These are phyloP conservation scores for Dipodascopsis tothii DNA, from an alignment of 805 yeast genomes.

Conservation along the genomic window DNA sequence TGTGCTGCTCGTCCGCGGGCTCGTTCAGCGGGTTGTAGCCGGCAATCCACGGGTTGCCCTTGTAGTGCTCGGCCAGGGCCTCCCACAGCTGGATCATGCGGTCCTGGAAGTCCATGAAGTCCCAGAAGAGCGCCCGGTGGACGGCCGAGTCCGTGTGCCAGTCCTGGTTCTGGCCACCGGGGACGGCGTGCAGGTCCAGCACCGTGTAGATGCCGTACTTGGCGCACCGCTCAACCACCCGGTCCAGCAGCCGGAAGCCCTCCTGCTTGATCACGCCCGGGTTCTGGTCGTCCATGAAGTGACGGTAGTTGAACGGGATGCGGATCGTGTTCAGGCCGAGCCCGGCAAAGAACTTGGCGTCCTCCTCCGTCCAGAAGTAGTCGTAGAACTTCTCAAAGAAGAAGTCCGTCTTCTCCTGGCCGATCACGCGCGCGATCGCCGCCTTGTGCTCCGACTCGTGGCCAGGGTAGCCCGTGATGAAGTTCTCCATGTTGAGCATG, in stretches of 20 bases:
- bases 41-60: slow-evolving; percentile 43
- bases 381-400: slow-evolving; percentile 46
- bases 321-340: slow-evolving; percentile 42
- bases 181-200: slow-evolving; percentile 44
- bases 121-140: slow-evolving; percentile 46
- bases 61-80: slow-evolving; percentile 40
- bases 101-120: slow-evolving; percentile 44
- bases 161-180: slow-evolving; percentile 51
- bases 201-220: slow-evolving; percentile 43
- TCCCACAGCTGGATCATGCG: slow-evolving; percentile 41
- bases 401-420: slow-evolving; percentile 42
- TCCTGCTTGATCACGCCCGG: slow-evolving; percentile 37
- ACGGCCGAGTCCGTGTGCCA: slow-evolving; percentile 47
- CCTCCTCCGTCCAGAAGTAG: slow-evolving; percentile 47
- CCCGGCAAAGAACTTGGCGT: slow-evolving; percentile 40
- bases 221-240: slow-evolving; percentile 38
- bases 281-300: slow-evolving; percentile 43
- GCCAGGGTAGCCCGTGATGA: slow-evolving; percentile 50
- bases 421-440: slow-evolving; percentile 37
- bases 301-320: slow-evolving; percentile 48
- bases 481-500: slow-evolving; percentile 44
- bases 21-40: slow-evolving; percentile 52
- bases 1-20: slow-evolving; percentile 42
- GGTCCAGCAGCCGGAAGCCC: slow-evolving; percentile 42
- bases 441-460: slow-evolving; percentile 46